A percentile compares a stretch with the other conserved stretches of the same genome.
Conservation (phyloP, 2,329 filamentous ascomycete species). For the Malbranchea zuffiana region DNA sequence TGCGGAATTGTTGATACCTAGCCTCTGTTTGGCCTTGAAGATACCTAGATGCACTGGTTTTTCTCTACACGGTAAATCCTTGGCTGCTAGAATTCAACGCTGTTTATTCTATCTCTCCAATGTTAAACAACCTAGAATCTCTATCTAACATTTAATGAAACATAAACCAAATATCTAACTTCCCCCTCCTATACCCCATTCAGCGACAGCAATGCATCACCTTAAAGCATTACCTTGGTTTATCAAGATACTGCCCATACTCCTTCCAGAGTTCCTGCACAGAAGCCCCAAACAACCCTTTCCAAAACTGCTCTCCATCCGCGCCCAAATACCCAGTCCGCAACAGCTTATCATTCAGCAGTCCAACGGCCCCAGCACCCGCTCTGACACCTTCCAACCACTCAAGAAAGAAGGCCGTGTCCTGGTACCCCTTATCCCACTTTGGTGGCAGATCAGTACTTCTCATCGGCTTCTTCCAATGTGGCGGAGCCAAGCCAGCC, state of each 20-base stretch:
- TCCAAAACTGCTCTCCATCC: conserved; percentile 24
- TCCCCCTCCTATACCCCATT: too few relatives aligned
- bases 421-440: conserved; percentile 88
- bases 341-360: conserved; percentile 30
- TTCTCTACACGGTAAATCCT: too few relatives aligned
- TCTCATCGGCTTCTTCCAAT: conserved; percentile 56
- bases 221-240: too few relatives aligned
- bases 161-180: too few relatives aligned
- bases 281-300: conserved; percentile 49
- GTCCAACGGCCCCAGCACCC: conserved; percentile 56
- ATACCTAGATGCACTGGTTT: too few relatives aligned
- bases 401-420: conserved; percentile 82
- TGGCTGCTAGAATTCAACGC: too few relatives aligned
- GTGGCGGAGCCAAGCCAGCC: conserved; percentile 61
- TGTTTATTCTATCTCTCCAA: too few relatives aligned
- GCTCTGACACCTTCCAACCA: conserved; percentile 66
- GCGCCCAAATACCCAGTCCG: conserved; percentile 26
- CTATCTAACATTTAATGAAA: too few relatives aligned
- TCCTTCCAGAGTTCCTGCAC: conserved; percentile 64
- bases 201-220: too few relatives aligned
- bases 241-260: conserved; percentile 48
- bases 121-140: too few relatives aligned
- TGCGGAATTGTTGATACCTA: too few relatives aligned
- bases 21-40: too few relatives aligned
- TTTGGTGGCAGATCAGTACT: conserved; percentile 42